Evolutionary conservation across 2,329 filamentous ascomycete species (phyloP).

Genomic region (Colletotrichum costaricense): DNA sequence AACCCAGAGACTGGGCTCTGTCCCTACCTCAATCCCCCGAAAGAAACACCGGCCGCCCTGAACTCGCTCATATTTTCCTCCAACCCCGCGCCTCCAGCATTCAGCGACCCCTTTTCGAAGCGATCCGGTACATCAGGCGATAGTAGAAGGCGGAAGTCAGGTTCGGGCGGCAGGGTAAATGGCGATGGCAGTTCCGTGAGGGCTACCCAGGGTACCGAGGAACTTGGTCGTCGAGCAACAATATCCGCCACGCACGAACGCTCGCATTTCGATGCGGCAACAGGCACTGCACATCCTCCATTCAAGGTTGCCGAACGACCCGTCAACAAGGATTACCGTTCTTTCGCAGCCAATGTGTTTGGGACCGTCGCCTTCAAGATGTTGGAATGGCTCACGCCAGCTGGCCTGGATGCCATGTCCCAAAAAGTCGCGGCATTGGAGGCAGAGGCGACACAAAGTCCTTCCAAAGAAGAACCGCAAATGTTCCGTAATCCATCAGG

Average conservation of each 20-base stretch:
- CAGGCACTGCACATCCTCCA: slow-evolving; percentile 21
- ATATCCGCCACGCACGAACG: slow-evolving; percentile 8
- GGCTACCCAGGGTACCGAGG: slow-evolving; percentile 1
- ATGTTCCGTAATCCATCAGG: slow-evolving; percentile 26
- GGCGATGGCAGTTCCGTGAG: slow-evolving; percentile 3
- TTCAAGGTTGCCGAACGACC: slow-evolving; percentile 58
- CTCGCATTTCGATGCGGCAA: slow-evolving; percentile 34
- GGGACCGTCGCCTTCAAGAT: slow-evolving; percentile 75
- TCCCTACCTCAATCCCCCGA: slow-evolving; percentile 56
- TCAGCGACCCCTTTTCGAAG: slow-evolving; percentile 32
- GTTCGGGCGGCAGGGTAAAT: neutral
- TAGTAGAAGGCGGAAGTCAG: slow-evolving; percentile 17
- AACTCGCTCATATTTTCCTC: slow-evolving; percentile 59
- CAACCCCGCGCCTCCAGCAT: slow-evolving; percentile 42
- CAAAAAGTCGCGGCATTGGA: slow-evolving; percentile 48
- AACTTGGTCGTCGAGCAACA: neutral
- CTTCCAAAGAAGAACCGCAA: slow-evolving; percentile 12
- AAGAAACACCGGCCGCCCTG: slow-evolving; percentile 56
- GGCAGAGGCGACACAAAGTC: slow-evolving; percentile 38
- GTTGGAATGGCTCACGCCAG: slow-evolving; percentile 76
- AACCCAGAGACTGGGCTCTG: slow-evolving; percentile 80
- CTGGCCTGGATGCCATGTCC: slow-evolving; percentile 62
- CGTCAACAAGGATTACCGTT: slow-evolving; percentile 66
- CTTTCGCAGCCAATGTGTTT: slow-evolving; percentile 72
- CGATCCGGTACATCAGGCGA: slow-evolving; percentile 22